Evolutionary conservation across 2,329 filamentous ascomycete species (phyloP).

Genomic region (Aspergillus awamori): DNA sequence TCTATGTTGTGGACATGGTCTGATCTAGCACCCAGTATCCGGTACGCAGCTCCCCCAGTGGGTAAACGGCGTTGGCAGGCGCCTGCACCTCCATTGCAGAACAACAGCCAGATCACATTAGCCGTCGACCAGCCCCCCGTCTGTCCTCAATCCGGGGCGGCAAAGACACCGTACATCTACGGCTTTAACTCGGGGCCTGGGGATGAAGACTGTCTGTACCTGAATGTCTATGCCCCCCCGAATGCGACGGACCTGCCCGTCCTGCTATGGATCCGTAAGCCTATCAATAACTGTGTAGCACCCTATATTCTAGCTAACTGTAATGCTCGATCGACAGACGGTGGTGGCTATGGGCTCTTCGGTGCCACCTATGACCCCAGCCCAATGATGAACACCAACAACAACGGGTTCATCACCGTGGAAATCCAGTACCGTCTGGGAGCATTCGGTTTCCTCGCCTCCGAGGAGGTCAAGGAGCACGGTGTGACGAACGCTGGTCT

Average conservation of each 20-base stretch:
- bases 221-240: conserved; percentile 37
- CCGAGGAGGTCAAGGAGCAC: conserved; percentile 52
- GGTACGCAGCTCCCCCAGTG: conserved; percentile 39
- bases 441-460: conserved; percentile 39
- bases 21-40: conserved; percentile 30
- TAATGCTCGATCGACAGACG: conserved; percentile 18
- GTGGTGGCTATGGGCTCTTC: conserved; percentile 42
- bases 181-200: conserved; percentile 24
- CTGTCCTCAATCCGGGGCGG: conserved; percentile 37
- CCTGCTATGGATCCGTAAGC: conserved; percentile 33
- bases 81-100: conserved; percentile 28
- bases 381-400: conserved; percentile 51
- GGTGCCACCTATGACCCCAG: conserved; percentile 44
- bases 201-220: conserved; percentile 42
- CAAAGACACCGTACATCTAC: conserved; percentile 18
- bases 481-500: conserved; percentile 12
- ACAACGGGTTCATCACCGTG: conserved; percentile 53
- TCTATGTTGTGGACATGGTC: neutral
- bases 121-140: conserved; percentile 32
- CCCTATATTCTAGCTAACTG: neutral
- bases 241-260: conserved; percentile 34
- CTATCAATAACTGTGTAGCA: neutral
- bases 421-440: conserved; percentile 52
- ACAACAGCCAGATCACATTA: conserved; percentile 26
- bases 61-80: conserved; percentile 39